Evolutionary conservation across 441 rosid species (phyloP).

Genomic region (Gossypium davidsonii): DNA sequence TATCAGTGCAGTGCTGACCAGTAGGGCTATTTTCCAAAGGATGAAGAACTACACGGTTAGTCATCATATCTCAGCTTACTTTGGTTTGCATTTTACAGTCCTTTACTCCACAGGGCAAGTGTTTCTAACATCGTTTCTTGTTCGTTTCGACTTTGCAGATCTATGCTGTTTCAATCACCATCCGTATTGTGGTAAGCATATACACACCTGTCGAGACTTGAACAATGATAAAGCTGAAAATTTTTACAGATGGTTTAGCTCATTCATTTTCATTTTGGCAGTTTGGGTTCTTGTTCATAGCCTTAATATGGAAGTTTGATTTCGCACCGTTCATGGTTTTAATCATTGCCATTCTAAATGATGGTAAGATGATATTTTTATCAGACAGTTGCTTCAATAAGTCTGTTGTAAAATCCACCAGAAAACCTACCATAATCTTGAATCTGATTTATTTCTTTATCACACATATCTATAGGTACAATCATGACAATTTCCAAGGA

Average conservation of each 20-base stretch:
- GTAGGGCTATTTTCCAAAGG: slow-evolving; percentile 91
- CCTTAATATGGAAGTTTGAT: slow-evolving; percentile 82
- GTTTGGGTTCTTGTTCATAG: slow-evolving; percentile 90
- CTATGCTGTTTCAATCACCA: slow-evolving; percentile 89
- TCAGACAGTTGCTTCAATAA: not conserved
- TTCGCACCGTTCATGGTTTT: slow-evolving; percentile 85
- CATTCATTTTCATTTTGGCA: slow-evolving; percentile 25
- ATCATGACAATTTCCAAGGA: slow-evolving; percentile 93
- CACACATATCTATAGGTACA: slow-evolving; percentile 41
- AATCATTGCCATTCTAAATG: slow-evolving; percentile 77
- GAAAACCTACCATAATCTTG: slow-evolving; percentile 32
- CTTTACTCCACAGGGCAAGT: not conserved
- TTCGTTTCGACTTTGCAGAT: slow-evolving; percentile 38
- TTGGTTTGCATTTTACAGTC: not conserved
- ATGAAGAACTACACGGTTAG: slow-evolving; percentile 93
- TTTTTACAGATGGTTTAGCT: not conserved
- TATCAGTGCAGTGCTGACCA: slow-evolving; percentile 83
- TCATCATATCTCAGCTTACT: slow-evolving; percentile 2
- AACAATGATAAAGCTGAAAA: not conserved
- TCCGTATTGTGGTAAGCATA: slow-evolving; percentile 77
- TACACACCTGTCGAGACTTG: not conserved
- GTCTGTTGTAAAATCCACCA: not conserved
- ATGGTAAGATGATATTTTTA: slow-evolving; percentile 45
- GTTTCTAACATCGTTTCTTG: not conserved
- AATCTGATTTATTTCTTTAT: slow-evolving; percentile 3